phyloP scores from a whole-genome alignment of 306 rosid species.

The Medicago arabica region DNA sequence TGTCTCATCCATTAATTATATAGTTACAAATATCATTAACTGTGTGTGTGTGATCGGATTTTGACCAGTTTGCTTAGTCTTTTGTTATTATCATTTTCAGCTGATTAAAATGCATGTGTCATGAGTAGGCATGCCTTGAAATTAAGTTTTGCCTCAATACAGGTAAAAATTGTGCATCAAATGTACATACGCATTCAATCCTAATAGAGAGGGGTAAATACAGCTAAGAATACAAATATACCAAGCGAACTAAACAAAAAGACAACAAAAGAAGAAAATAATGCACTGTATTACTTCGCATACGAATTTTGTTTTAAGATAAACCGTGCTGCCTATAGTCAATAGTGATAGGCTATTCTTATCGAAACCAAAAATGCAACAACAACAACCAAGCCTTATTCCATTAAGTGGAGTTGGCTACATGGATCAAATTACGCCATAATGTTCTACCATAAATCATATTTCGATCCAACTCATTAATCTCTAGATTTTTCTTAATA shows the following conservation, averaged over 20 bases:
- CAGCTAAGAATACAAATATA: constrained; percentile 16
- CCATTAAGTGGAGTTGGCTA: too few species aligned
- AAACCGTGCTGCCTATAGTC: constrained; percentile 14
- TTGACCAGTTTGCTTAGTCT: constrained; percentile 5
- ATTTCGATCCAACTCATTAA: too few species aligned
- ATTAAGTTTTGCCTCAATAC: background rate
- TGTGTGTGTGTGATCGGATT: background rate
- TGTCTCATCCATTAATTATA: background rate
- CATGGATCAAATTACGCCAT: too few species aligned
- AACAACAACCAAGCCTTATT: too few species aligned
- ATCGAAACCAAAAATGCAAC: constrained; percentile 13
- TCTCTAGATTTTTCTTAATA: too few species aligned
- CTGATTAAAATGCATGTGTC: background rate
- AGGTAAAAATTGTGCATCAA: constrained; percentile 3
- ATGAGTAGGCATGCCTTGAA: background rate
- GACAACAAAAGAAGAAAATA: constrained; percentile 4
- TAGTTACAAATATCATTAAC: background rate
- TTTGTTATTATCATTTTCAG: background rate
- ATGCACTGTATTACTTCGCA: background rate
- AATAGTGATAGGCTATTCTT: constrained; percentile 5
- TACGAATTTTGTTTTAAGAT: background rate
- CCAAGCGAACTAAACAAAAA: background rate
- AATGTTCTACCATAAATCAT: too few species aligned
- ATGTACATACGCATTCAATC: constrained; percentile 11
- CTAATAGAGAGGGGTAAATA: constrained; percentile 4